Base-by-base conservation (phyloP, 441 rosid genomes). In the Daphne laureola region DNA sequence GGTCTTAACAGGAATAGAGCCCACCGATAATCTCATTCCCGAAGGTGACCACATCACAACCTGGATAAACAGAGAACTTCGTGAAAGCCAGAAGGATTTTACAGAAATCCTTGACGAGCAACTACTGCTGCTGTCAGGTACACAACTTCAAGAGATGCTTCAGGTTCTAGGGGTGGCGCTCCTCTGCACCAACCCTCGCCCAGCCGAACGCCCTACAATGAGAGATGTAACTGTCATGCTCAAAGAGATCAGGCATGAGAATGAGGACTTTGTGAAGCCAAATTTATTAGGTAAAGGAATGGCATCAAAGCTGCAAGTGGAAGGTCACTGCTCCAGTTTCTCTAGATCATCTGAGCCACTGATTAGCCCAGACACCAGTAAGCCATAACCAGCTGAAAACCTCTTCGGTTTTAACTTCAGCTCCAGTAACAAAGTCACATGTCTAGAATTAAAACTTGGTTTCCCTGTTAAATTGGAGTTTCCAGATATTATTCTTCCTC, bases 151-250 rank as follows among this genome's bases (percentile, higher is more conserved):
- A 63, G 98, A 91, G 75, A 91, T 87, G 86, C 77, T 82, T 60
- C 98, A 91, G 65, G 87, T 77, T 11, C 83, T 91, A 11, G 95
- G 96, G n/a, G 95, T 87, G 46, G 91, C 98, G 23, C 74, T 86
- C 53, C 77, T 91, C 7, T 87, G 96, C 14, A 92, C 86, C n/a
- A 80, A 73, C 58, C 71, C 78, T 55, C 69, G 64, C 43, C 89
- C 95, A 0, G 85, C 78, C 36, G 95, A 91, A 51, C 73, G 98
- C 17, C 98, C 98, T 8, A 46, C 88, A 55, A 87, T 91, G 98
- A 91, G 78, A 70, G 98, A 91, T 46, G 84, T 91, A 23, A 76
- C 81, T n/a, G 90, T 86, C 59, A 76, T 87, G 93, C 78, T 91
- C 40, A 69, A 73, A 23, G 96, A 79, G 77, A 82, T 91, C 53